Evolutionary conservation across 108 stramenopile genomes (phyloP).

Genomic region (Fistulifera pelliculosa): DNA sequence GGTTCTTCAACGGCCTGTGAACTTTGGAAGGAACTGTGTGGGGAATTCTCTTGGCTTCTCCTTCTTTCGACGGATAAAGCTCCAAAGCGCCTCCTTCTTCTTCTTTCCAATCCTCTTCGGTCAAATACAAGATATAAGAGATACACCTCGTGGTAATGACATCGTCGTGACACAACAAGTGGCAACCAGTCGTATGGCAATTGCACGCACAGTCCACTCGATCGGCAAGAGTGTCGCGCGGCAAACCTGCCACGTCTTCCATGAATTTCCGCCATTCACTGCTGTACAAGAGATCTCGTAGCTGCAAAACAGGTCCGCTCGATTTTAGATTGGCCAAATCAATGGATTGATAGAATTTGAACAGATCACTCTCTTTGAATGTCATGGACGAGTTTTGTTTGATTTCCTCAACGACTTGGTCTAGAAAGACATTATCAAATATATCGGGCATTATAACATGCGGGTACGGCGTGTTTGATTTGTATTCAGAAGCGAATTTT

Average conservation of each 20-base stretch:
- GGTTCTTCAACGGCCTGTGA: constrained; percentile 76
- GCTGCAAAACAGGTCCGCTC: constrained; percentile 43
- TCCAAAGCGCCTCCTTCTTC: constrained; percentile 90
- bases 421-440: constrained; percentile 50
- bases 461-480: constrained; percentile 37
- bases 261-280: constrained; percentile 75
- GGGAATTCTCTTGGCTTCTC: constrained; percentile 27
- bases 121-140: constrained; percentile 91
- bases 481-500: not conserved
- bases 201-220: constrained; percentile 93
- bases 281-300: constrained; percentile 80
- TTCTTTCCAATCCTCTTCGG: constrained; percentile 63
- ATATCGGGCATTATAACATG: constrained; percentile 53
- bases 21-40: constrained; percentile 49
- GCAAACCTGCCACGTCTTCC: constrained; percentile 61
- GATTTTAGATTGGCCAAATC: constrained; percentile 63
- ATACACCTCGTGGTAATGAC: constrained; percentile 91
- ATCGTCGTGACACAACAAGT: constrained; percentile 96
- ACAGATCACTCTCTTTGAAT: constrained; percentile 95
- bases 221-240: constrained; percentile 51
- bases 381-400: constrained; percentile 85
- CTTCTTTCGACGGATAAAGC: constrained; percentile 55
- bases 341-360: constrained; percentile 86
- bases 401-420: constrained; percentile 65
- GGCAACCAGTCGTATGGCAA: constrained; percentile 89